phyloP scores from a whole-genome alignment of 805 yeast species.

The Candida stauntonica region DNA sequence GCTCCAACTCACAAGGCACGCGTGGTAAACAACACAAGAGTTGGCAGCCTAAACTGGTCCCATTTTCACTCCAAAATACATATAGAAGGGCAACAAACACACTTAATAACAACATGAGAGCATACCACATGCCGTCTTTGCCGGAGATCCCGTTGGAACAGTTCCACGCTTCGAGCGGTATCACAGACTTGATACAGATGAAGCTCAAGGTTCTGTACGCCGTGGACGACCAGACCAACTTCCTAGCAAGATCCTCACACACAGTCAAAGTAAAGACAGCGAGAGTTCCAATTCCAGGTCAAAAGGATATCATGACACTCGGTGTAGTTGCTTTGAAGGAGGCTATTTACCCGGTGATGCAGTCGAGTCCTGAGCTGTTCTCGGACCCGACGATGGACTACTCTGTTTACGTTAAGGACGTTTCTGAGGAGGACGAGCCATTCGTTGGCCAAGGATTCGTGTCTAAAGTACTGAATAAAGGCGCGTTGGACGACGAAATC shows the following conservation, averaged over 20 bases:
- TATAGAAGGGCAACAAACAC: too few relatives aligned
- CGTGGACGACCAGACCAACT: constrained; percentile 39
- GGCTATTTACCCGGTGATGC: constrained; percentile 39
- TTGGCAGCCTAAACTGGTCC: background rate
- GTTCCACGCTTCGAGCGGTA: constrained; percentile 7
- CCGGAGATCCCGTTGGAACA: constrained; percentile 27
- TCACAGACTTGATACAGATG: constrained; percentile 21
- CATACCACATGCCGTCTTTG: constrained; percentile 29
- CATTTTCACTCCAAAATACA: background rate
- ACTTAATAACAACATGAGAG: constrained; percentile 20
- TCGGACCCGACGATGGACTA: constrained; percentile 36
- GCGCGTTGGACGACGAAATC: constrained; percentile 23
- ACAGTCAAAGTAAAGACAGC: constrained; percentile 37
- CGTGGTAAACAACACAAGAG: too few relatives aligned
- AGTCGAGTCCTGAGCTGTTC: constrained; percentile 44
- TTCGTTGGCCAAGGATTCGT: constrained; percentile 42
- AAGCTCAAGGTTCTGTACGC: constrained; percentile 38
- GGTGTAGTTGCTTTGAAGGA: constrained; percentile 42
- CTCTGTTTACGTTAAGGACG: constrained; percentile 43
- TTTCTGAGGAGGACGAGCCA: constrained; percentile 50
- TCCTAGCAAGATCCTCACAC: constrained; percentile 36
- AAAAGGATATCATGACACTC: constrained; percentile 37
- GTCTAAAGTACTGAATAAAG: constrained; percentile 28
- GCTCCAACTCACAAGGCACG: too few relatives aligned
- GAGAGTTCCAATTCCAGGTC: constrained; percentile 40